Evolutionary conservation across 495 filamentous ascomycete genomes (phyloP).

Genomic region (Pseudevernia furfuracea): DNA sequence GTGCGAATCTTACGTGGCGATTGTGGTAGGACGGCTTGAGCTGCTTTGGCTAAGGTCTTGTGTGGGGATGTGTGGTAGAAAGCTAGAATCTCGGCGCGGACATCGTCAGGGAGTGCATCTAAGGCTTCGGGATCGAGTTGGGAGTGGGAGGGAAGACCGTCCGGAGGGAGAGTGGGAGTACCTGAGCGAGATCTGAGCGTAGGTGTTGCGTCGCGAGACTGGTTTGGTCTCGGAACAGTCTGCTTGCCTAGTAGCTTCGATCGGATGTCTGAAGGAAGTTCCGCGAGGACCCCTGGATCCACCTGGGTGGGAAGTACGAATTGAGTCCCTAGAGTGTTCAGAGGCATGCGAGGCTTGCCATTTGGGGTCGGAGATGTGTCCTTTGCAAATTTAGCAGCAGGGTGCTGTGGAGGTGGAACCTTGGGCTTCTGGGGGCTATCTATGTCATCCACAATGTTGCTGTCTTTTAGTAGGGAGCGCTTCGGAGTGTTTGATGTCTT

Average conservation of each 20-base stretch:
- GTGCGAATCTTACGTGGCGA: conserved; percentile 49
- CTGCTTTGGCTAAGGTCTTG: conserved; percentile 32
- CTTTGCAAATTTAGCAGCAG: conserved; percentile 45
- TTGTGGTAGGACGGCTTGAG: conserved; percentile 44
- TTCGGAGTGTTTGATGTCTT: conserved; percentile 34
- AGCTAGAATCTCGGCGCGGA: conserved; percentile 69
- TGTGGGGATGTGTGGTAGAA: conserved; percentile 47
- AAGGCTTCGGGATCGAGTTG: conserved; percentile 69
- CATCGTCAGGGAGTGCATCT: conserved; percentile 69
- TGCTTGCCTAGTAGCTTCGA: conserved; percentile 55
- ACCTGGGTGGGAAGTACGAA: conserved; percentile 77
- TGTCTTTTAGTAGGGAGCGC: conserved; percentile 26
- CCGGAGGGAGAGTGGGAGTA: conserved; percentile 20
- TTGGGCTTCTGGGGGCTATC: conserved; percentile 63
- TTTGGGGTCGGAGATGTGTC: conserved; percentile 42
- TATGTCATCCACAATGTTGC: conserved; percentile 46
- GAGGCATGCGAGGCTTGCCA: conserved; percentile 50
- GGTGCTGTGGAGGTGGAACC: conserved; percentile 37
- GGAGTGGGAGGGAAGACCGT: conserved; percentile 41
- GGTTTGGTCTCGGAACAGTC: conserved; percentile 29
- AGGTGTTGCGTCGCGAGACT: conserved; percentile 32
- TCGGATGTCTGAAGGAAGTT: conserved; percentile 72
- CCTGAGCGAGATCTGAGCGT: conserved; percentile 28
- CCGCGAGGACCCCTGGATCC: conserved; percentile 65
- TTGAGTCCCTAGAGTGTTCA: conserved; percentile 78